Evolutionary conservation across 805 yeast genomes (phyloP), one percentile per base, ranked within the genome.

Genomic region (Lipomyces spencermartinsiae): DNA sequence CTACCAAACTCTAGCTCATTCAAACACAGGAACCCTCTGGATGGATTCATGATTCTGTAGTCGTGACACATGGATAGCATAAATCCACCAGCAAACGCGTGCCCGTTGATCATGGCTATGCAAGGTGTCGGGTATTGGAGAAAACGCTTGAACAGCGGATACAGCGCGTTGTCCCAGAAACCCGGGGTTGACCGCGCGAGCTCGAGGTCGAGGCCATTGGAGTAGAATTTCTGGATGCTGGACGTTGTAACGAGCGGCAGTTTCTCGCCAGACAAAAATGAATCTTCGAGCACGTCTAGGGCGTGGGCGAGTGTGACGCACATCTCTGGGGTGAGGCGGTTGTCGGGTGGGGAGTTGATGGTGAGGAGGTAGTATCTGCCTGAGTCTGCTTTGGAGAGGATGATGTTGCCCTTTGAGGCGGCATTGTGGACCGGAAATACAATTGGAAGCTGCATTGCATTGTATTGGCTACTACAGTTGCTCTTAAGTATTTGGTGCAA

Each of bases 51-150:
- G 57, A 80, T 76, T 19, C 78, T 62, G 73, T 76, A 80, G 72
- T 80, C 82, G 64, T 78, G 80, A 72, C 78, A 76, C 64, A 75
- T 75, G 14, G 81, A 80, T 51, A 78, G 62, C 75, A 79, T 76
- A 68, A 80, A 79, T 2, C 81, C 82, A 4, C 81, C 82, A 0
- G 82, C 82, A 73, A 80, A 80, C 10, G 80, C 80, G 66, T 80
- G 82, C 57, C 82, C 82, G 64, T 80, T 80, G 49, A 80, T 73
- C 61, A 74, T 66, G 6, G 82, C 82, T 33, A 80, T 75, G 19
- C 81, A 78, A 14, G 82, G 82, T 75, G 79, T 76, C 22, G 82
- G 82, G 69, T 76, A 80, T 71, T 77, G 77, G 53, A 80, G 70
- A 33, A 78, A 66, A 19, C 74, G 74, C 46, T 77, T 72, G 77